Evolutionary conservation across 192 early-diverging fungal species (phyloP).

Genomic region (Funneliformis geosporum): DNA sequence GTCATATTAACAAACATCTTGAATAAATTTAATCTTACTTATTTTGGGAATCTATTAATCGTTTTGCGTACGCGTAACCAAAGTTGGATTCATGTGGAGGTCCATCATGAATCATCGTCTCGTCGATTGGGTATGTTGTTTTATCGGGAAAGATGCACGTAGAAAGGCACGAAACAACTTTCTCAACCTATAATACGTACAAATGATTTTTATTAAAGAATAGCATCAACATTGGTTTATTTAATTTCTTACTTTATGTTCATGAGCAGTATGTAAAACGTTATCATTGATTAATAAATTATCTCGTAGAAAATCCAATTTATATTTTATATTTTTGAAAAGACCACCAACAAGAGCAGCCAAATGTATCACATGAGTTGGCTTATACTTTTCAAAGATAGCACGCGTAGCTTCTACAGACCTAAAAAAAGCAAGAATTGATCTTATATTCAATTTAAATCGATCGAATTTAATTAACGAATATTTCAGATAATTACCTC

Average conservation of each 20-base stretch:
- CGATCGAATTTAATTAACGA: neutral
- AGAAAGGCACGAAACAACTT: conserved; percentile 83
- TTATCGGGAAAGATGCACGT: conserved; percentile 87
- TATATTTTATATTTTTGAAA: conserved; percentile 80
- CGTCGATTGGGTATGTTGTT: conserved; percentile 81
- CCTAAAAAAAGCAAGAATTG: neutral
- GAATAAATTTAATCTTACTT: conserved; percentile 48
- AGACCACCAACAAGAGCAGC: conserved; percentile 74
- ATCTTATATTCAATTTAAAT: conserved; percentile 6
- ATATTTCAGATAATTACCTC: conserved; percentile 49
- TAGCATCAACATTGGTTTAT: neutral
- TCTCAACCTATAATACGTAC: conserved; percentile 57
- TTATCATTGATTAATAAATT: conserved; percentile 84
- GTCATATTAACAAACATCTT: neutral
- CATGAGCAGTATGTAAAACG: conserved; percentile 61
- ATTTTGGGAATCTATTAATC: conserved; percentile 84
- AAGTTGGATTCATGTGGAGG: conserved; percentile 81
- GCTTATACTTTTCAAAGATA: conserved; percentile 75
- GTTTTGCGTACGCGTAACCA: conserved; percentile 81
- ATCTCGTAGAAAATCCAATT: conserved; percentile 74
- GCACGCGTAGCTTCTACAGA: conserved; percentile 53
- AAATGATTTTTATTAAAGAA: neutral
- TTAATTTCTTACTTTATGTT: conserved; percentile 51
- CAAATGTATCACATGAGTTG: conserved; percentile 81
- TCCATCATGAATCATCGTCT: conserved; percentile 82